Conservation (phyloP, 495 filamentous ascomycete species). For the Penicillium manginii region DNA sequence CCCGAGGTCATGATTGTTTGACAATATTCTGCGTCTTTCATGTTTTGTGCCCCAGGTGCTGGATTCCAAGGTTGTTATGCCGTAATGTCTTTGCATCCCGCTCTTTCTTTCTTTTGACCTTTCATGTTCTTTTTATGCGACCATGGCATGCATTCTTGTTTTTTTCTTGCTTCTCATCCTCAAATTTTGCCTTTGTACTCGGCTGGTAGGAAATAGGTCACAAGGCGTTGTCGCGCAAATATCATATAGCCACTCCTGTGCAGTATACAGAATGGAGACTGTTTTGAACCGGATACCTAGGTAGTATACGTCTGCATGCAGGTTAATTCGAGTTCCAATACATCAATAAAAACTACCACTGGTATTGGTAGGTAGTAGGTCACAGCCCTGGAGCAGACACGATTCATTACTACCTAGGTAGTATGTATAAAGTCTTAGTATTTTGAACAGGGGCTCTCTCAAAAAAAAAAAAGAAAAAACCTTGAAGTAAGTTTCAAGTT, state of each 20-base stretch:
- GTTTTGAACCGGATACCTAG: background rate
- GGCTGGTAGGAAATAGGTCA: slow-evolving; percentile 1
- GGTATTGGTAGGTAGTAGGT: too few relatives aligned
- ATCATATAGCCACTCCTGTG: background rate
- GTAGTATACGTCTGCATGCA: background rate
- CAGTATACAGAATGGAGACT: slow-evolving; percentile 1
- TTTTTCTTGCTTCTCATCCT: background rate
- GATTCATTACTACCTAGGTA: too few relatives aligned
- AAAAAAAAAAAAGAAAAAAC: too few relatives aligned
- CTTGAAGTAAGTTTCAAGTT: too few relatives aligned
- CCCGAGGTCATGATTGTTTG: too few relatives aligned
- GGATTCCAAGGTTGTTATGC: background rate
- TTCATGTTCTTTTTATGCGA: background rate
- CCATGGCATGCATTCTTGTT: background rate
- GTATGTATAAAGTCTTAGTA: too few relatives aligned
- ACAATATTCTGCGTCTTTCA: background rate
- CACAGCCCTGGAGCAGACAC: too few relatives aligned
- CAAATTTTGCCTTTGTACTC: background rate
- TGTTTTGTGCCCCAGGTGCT: background rate
- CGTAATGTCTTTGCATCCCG: slow-evolving; percentile 9
- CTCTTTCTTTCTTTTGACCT: background rate
- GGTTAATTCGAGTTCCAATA: background rate
- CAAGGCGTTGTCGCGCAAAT: background rate
- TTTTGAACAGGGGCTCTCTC: too few relatives aligned
- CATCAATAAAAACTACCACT: too few relatives aligned